Conservation (phyloP, 345 rosid genomes). For the Syzygium aqueum region DNA sequence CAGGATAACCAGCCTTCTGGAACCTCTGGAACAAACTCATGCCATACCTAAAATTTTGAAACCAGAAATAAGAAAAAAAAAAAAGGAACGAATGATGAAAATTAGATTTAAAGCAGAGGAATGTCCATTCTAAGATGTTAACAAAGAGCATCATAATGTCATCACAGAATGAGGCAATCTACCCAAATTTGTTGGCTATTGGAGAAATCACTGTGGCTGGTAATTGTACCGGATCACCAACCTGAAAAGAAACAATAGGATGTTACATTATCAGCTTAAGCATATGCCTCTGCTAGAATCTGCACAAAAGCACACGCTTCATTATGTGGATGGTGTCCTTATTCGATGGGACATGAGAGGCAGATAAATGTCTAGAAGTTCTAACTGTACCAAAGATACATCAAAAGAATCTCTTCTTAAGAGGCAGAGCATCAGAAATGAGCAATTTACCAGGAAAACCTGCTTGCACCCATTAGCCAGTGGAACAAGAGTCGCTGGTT, state of each 20-base stretch:
- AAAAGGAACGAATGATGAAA: not conserved
- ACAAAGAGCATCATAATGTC: not conserved
- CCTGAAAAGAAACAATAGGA: slow-evolving; percentile 33
- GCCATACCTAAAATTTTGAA: slow-evolving; percentile 53
- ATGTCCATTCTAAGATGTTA: not conserved
- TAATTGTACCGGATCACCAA: slow-evolving; percentile 93
- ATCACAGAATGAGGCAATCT: slow-evolving; percentile 1
- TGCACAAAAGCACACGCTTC: not conserved
- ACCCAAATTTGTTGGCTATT: slow-evolving; percentile 71
- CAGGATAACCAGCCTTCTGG: slow-evolving; percentile 95
- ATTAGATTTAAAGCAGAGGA: not conserved
- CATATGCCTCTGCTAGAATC: not conserved
- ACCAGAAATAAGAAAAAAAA: not conserved
- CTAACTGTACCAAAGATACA: not conserved
- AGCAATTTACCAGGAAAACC: slow-evolving; percentile 74
- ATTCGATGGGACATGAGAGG: not conserved
- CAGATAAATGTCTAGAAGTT: not conserved
- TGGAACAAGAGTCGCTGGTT: slow-evolving; percentile 96
- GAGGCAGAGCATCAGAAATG: not conserved
- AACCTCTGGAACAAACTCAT: slow-evolving; percentile 94
- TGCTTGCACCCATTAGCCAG: slow-evolving; percentile 91
- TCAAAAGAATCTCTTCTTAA: not conserved
- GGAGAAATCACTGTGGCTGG: slow-evolving; percentile 97
- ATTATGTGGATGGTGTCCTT: not conserved
- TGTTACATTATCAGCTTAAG: not conserved